Evolutionary conservation across 106 monocot species (phyloP).

Genomic region (Xerophyta viscosa): DNA sequence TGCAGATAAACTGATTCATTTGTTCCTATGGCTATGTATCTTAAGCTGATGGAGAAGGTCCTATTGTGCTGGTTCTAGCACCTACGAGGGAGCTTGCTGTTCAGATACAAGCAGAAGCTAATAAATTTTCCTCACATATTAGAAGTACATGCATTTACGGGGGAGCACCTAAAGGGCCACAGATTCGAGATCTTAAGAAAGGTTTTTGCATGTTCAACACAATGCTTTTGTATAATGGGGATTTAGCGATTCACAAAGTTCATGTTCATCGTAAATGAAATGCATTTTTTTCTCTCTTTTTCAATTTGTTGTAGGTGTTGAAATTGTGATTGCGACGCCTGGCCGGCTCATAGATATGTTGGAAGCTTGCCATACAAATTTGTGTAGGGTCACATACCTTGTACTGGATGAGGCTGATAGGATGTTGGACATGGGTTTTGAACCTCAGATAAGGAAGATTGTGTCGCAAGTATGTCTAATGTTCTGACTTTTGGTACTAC

Average conservation of each 20-base stretch:
- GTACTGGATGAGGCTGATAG: slow-evolving; percentile 96
- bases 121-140: no score
- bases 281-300: no score
- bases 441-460: slow-evolving; percentile 93
- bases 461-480: no score
- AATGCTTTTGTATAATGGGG: no score
- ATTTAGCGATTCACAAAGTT: no score
- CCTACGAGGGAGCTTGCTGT: slow-evolving; percentile 89
- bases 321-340: slow-evolving; percentile 96
- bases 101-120: slow-evolving; percentile 84
- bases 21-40: slow-evolving; percentile 84
- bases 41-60: slow-evolving; percentile 96
- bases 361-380: no score
- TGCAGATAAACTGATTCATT: no score
- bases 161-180: no score
- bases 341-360: slow-evolving; percentile 82
- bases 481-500: no score
- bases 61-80: slow-evolving; percentile 82
- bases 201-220: slow-evolving; percentile 78
- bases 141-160: no score
- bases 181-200: slow-evolving; percentile 54
- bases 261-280: no score
- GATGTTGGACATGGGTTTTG: slow-evolving; percentile 89
- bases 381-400: slow-evolving; percentile 53
- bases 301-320: no score